Evolutionary conservation across 371 early-diverging fungal species (phyloP).

Genomic region (Mucor plumbeus): DNA sequence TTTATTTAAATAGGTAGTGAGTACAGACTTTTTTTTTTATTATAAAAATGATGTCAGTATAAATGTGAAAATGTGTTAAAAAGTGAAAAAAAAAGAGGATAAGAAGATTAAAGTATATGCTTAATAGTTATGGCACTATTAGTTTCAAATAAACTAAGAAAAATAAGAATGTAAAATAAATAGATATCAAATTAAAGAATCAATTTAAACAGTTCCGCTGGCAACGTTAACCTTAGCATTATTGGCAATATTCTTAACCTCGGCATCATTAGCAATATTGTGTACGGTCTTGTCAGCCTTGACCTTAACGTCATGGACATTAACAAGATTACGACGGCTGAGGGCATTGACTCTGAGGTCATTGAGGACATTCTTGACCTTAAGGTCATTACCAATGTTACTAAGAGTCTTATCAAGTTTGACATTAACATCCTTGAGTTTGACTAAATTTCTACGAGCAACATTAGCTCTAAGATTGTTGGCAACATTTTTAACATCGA

Average conservation of each 20-base stretch:
- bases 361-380: background rate
- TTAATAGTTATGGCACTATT: slow-evolving; percentile 12
- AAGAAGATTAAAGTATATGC: slow-evolving; percentile 7
- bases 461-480: background rate
- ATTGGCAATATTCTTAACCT: background rate
- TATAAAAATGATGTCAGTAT: background rate
- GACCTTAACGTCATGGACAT: background rate
- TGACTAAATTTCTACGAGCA: background rate
- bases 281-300: background rate
- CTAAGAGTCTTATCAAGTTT: background rate
- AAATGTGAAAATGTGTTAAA: background rate
- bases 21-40: slow-evolving; percentile 24
- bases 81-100: background rate
- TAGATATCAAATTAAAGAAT: background rate
- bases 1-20: slow-evolving; percentile 5
- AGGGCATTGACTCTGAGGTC: background rate
- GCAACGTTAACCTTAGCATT: background rate
- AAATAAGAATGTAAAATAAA: slow-evolving; percentile 1
- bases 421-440: too few species aligned
- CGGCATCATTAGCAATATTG: background rate
- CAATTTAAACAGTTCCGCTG: background rate
- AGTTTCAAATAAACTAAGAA: slow-evolving; percentile 6
- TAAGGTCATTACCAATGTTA: background rate
- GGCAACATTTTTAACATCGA: background rate
- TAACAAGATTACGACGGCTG: too few species aligned